Evolutionary conservation across 768 basidiomycete species (phyloP).

Genomic region (Tricholoma terreum): DNA sequence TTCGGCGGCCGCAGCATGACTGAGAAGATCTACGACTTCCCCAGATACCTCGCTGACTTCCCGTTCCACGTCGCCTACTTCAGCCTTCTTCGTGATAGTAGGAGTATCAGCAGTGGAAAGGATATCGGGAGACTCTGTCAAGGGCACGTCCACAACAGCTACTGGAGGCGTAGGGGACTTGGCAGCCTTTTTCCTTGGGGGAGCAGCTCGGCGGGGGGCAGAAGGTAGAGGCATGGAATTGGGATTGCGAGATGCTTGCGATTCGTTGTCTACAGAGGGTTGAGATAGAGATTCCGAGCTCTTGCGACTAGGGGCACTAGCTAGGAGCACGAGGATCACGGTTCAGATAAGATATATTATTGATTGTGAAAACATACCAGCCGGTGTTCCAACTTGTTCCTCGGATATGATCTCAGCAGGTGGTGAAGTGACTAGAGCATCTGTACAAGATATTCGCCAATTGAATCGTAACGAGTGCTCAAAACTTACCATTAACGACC

Average conservation of each 20-base stretch:
- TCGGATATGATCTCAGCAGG: conserved; percentile 4
- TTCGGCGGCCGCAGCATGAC: background rate
- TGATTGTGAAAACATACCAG: conserved; percentile 4
- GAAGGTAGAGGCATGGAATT: conserved; percentile 71
- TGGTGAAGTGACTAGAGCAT: background rate
- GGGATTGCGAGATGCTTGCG: conserved; percentile 38
- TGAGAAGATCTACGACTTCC: conserved; percentile 3
- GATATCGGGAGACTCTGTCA: conserved; percentile 7
- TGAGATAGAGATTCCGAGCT: conserved; percentile 24
- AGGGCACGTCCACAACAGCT: conserved; percentile 9
- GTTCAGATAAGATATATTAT: background rate
- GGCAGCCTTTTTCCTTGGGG: conserved; percentile 63
- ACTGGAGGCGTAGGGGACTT: conserved; percentile 39
- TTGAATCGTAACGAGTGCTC: background rate
- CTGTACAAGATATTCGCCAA: conserved; percentile 6
- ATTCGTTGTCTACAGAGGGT: conserved; percentile 24
- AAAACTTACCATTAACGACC: conserved; percentile 7
- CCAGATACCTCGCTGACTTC: conserved; percentile 12
- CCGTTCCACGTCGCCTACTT: conserved; percentile 14
- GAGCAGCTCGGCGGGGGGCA: conserved; percentile 69
- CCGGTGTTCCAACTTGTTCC: conserved; percentile 3
- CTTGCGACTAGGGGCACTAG: conserved; percentile 18
- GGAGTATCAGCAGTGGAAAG: conserved; percentile 1
- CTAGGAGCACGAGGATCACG: conserved; percentile 1
- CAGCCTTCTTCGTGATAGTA: conserved; percentile 2